Evolutionary conservation across 331 rosid species (phyloP), one percentile per base, ranked within the genome.

Genomic region (Telfairia occidentalis): DNA sequence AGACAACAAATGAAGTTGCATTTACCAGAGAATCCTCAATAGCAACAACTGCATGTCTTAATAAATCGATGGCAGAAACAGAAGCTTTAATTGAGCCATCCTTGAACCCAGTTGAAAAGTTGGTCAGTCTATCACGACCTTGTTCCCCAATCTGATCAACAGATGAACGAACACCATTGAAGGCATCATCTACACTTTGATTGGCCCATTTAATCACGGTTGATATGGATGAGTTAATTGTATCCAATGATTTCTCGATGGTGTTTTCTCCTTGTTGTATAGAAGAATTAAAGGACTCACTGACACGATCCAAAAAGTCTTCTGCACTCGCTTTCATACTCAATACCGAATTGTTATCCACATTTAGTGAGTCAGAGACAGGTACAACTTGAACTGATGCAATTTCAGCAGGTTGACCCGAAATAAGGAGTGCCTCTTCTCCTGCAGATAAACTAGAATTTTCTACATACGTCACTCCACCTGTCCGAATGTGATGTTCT

Each of bases 21-120:
- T 77, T 87, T 54, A 86, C 21, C 73, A 94, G 71, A 73, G 90
- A 83, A 88, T 87, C 87, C 87, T 87, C 96, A 75, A 86, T 85
- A 5, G 81, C 77, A 45, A 87, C 73, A 78, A 89, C 82, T 24
- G 87, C 82, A 71, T 55, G 80, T 69, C 97, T 90, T 80, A 94
- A 83, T 57, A 71, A 79, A 78, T 90, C 90, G 80, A 86, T 72
- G 66, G 86, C 90, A 84, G 85, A 38, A 42, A 72, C 81, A 78
- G 90, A 84, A 46, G 83, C 95, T 80, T 87, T 82, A 71, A 79
- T 79, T 40, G 92, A 57, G 64, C 81, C 82, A 75, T 88, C 90
- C 82, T 79, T 83, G 40, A 93, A 6, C 75, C 78, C 92, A 73
- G 84, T 80, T 35, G 98, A 88, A 76, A 93, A 75, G 63, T 83